A percentile compares a stretch with the other conserved stretches of the same genome.
phyloP scores from a whole-genome alignment of 2,329 filamentous ascomycete genomes.

The Colletotrichum sp. region DNA sequence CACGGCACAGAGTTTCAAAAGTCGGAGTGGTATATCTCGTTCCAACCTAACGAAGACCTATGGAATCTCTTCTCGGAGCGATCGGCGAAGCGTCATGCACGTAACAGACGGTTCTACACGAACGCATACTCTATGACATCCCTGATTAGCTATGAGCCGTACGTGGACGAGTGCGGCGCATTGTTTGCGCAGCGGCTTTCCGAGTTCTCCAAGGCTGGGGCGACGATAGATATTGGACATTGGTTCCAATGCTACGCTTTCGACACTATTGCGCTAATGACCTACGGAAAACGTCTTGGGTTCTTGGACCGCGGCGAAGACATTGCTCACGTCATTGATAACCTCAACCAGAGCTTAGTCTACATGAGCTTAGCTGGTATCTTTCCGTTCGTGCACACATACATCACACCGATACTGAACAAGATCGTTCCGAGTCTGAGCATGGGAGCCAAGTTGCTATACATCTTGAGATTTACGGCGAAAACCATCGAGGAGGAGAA shows the following conservation, averaged over 20 bases:
- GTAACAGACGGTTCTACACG: slow-evolving; percentile 44
- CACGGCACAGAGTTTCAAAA: slow-evolving; percentile 39
- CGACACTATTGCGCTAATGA: slow-evolving; percentile 58
- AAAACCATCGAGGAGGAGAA: slow-evolving; percentile 34
- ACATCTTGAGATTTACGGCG: slow-evolving; percentile 29
- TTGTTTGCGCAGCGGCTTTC: slow-evolving; percentile 41
- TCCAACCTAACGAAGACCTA: slow-evolving; percentile 25
- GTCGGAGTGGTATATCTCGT: slow-evolving; percentile 30
- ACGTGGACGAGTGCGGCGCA: slow-evolving; percentile 50
- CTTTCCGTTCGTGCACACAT: slow-evolving; percentile 40
- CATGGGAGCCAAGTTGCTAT: not conserved
- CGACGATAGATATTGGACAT: slow-evolving; percentile 41
- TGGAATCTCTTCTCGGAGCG: slow-evolving; percentile 35
- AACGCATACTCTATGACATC: slow-evolving; percentile 52
- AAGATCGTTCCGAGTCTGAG: slow-evolving; percentile 28
- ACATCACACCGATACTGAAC: slow-evolving; percentile 33
- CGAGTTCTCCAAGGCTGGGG: slow-evolving; percentile 35
- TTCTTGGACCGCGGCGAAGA: slow-evolving; percentile 53
- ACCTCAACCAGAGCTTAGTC: slow-evolving; percentile 35
- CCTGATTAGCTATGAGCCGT: slow-evolving; percentile 51
- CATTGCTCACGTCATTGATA: slow-evolving; percentile 43
- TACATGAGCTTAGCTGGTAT: slow-evolving; percentile 47
- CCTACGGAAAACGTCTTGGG: slow-evolving; percentile 40
- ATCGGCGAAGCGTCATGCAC: slow-evolving; percentile 40
- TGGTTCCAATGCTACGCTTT: slow-evolving; percentile 54